These are phyloP conservation scores for Podospora australis DNA, from an alignment of 495 filamentous ascomycete genomes.

Conservation along the genomic window DNA sequence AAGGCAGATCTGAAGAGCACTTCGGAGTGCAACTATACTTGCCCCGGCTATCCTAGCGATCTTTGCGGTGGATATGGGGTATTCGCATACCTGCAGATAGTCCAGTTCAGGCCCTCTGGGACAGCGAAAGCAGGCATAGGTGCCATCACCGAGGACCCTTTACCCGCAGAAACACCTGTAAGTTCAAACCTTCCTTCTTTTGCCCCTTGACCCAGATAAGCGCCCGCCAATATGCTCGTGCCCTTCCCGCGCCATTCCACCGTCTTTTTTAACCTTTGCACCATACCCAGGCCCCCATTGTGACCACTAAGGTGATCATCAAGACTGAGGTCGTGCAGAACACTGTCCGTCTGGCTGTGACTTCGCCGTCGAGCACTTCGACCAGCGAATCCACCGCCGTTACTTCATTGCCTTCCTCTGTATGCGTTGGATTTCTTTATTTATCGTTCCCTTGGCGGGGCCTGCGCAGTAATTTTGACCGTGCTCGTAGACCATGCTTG, in stretches of 20 bases:
- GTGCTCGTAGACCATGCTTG: not conserved
- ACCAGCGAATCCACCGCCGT: constrained; percentile 5
- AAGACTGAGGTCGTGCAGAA: constrained; percentile 28
- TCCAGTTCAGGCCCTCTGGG: constrained; percentile 19
- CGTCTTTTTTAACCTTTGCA: not conserved
- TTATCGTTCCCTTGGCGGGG: not conserved
- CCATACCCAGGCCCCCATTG: not conserved
- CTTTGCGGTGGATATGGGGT: constrained; percentile 33
- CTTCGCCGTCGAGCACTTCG: constrained; percentile 18
- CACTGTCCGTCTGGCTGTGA: constrained; percentile 28
- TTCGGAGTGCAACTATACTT: constrained; percentile 26
- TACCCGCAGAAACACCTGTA: constrained; percentile 13
- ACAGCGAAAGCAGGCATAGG: constrained; percentile 16
- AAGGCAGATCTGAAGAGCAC: constrained; percentile 24
- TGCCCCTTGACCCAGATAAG: not conserved
- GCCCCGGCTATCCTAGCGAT: constrained; percentile 38
- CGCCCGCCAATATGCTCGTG: no score
- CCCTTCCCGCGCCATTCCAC: no score
- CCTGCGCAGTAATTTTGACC: not conserved
- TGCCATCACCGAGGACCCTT: not conserved
- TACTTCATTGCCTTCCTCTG: constrained; percentile 19
- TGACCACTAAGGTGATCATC: constrained; percentile 20
- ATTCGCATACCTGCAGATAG: constrained; percentile 36
- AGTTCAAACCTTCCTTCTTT: constrained; percentile 2
- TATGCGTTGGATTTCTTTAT: constrained; percentile 17